Base-by-base conservation (phyloP, 2,329 filamentous ascomycete species). In the Waltergamsia citrina region DNA sequence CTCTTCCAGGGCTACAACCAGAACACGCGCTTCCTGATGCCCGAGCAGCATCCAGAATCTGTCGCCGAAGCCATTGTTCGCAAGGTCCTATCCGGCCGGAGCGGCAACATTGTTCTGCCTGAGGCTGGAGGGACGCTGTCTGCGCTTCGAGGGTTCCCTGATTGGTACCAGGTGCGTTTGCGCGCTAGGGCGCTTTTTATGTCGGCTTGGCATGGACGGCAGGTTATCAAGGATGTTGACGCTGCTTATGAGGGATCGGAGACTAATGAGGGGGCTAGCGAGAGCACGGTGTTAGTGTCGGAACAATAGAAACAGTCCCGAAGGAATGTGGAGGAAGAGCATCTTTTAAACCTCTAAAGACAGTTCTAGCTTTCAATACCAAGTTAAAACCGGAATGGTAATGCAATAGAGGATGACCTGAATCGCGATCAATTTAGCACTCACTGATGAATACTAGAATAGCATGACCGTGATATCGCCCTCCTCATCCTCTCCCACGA, bases 151-250 rank as follows among this genome's bases (percentile, higher is more conserved):
- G 63, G 57, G 0, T 52, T 74, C 43, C 79, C 81, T n/a, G 57
- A 73, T 44, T 85, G 78, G 78, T 65, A 76, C 47, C 65, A 77
- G 54, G 62, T 69, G 43, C 47, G 53, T 12, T n/a, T 72, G 38
- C 57, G 78, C 41, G 59, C 63, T 21, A 53, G 56, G 38, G 53
- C 50, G 16, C 47, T 59, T 41, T 56, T 57, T 37, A 69, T 69
- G 65, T 41, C 43, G 18, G 54, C 58, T 29, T 70, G 63, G 46
- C 53, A 42, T 16, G 67, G 65, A 5, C 52, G 63, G 27, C 65
- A 71, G 51, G 65, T 69, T 16, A 60, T 70, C 18, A 38, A 57
- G 40, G 63, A 71, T 39, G 48, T 65, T 29, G 54, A 60, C 21
- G 53, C 49, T 40, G 52, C 59, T 34, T 62, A 62, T 38, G 49